Evolutionary conservation across 2,329 filamentous ascomycete genomes (phyloP), one percentile per base, ranked within the genome.

Genomic region (Rhynchosporium secalis): DNA sequence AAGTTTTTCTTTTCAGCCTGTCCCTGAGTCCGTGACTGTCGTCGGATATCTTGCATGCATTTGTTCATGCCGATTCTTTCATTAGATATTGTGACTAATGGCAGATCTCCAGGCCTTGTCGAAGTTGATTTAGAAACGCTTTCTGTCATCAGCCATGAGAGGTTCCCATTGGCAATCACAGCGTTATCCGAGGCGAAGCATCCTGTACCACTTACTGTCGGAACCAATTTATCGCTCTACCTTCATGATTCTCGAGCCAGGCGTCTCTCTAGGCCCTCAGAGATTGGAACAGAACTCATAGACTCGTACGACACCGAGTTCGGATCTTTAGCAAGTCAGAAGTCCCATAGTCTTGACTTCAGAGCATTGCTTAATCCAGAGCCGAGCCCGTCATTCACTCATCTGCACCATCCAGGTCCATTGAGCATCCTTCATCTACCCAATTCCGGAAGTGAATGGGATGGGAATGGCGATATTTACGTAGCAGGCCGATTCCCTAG

Each of bases 401-500:
- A 88, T 4, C 82, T 96, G 29, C 87, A 90, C 41, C 89, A 95
- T 68, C 89, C 92, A 1, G 91, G 90, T 0, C 91, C 93, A 0
- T 81, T 96, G 29, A 91, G 88, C 51, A 92, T 97, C 65, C 78
- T 96, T 2, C 92, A 96, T 72, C 79, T 93, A 33, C 87, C 88
- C 13, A 80, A 78, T 8, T 77, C 84, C 1, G 83, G 65, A 15
- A 59, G 66, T 56, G 66, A 70, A 13, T 78, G 71, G 65, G 69
- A 74, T 63, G 70, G 66, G 12, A 73, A 91, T 56, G 83, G 89
- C 63, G 89, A 95, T 36, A 95, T 98, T 46, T 94, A 93, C 78
- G 86, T 97, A 41, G 91, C 89, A 4, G 94, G 94, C 0, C 86
- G 94, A 15, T 97, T 97, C 73, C 90, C 92, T 4, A 93, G 87